These are phyloP conservation scores for Exophiala sideris DNA, from an alignment of 2,329 filamentous ascomycete genomes.

Conservation along the genomic window DNA sequence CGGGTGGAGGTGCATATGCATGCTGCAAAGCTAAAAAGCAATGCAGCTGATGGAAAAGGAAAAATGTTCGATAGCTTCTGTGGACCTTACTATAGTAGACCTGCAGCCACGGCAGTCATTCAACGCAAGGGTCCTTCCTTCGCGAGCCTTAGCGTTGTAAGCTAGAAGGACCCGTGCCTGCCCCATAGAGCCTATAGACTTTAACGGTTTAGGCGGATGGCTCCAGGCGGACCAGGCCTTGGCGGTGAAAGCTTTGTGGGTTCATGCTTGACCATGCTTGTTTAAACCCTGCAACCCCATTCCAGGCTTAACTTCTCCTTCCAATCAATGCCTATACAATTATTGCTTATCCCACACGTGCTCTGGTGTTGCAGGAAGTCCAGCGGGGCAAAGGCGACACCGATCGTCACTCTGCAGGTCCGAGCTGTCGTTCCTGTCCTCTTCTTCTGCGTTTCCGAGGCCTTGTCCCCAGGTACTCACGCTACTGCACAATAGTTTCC, in stretches of 20 bases:
- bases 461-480: background rate
- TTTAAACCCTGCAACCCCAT: background rate
- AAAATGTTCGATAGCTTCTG: background rate
- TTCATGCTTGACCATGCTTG: constrained; percentile 1
- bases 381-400: background rate
- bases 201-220: too few species aligned
- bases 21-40: too few species aligned
- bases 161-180: too few species aligned
- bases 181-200: too few species aligned
- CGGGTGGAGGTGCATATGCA: background rate
- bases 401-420: background rate
- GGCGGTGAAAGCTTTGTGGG: background rate
- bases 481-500: background rate
- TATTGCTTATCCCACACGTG: background rate
- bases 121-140: too few species aligned
- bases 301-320: background rate
- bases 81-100: background rate
- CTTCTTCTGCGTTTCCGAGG: background rate
- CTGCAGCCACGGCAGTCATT: too few species aligned
- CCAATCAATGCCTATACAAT: constrained; percentile 2
- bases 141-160: too few species aligned
- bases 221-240: background rate
- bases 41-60: too few species aligned
- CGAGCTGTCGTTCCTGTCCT: background rate
- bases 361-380: background rate